These are phyloP conservation scores for Helminthosporium solani DNA, from an alignment of 2,329 filamentous ascomycete species.

Conservation along the genomic window DNA sequence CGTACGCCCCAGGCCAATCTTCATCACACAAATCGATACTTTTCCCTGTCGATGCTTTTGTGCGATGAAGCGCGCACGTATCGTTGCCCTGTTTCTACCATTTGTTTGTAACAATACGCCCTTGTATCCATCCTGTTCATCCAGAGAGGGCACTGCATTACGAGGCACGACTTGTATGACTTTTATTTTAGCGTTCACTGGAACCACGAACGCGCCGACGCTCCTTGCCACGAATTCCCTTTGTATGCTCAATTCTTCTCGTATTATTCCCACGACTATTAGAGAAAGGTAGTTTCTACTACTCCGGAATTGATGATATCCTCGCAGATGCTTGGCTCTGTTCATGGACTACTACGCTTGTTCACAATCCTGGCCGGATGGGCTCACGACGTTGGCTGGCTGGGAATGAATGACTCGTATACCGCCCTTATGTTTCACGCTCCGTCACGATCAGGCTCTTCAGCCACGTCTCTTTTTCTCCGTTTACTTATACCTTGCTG, in stretches of 20 bases:
- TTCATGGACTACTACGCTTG: constrained; percentile 9
- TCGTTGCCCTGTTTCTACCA: constrained; percentile 12
- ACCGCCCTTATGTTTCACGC: constrained; percentile 5
- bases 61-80: constrained; percentile 20
- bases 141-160: constrained; percentile 16
- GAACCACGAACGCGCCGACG: constrained; percentile 28
- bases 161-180: constrained; percentile 45
- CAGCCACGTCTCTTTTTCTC: constrained; percentile 28
- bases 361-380: constrained; percentile 11
- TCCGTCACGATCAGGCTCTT: constrained; percentile 27
- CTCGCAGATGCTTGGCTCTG: too few relatives aligned
- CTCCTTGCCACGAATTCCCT: constrained; percentile 41
- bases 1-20: not conserved
- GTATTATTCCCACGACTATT: constrained; percentile 1
- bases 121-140: constrained; percentile 11
- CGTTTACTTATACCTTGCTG: constrained; percentile 13
- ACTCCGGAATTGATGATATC: not conserved
- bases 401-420: too few relatives aligned
- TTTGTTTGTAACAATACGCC: constrained; percentile 35
- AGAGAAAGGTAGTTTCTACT: constrained; percentile 21
- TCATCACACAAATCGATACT: constrained; percentile 8
- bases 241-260: constrained; percentile 18
- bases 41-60: constrained; percentile 33
- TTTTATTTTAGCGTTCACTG: constrained; percentile 24
- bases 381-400: too few relatives aligned